Evolutionary conservation across 441 rosid genomes (phyloP).

Genomic region (Corymbia citriodora): DNA sequence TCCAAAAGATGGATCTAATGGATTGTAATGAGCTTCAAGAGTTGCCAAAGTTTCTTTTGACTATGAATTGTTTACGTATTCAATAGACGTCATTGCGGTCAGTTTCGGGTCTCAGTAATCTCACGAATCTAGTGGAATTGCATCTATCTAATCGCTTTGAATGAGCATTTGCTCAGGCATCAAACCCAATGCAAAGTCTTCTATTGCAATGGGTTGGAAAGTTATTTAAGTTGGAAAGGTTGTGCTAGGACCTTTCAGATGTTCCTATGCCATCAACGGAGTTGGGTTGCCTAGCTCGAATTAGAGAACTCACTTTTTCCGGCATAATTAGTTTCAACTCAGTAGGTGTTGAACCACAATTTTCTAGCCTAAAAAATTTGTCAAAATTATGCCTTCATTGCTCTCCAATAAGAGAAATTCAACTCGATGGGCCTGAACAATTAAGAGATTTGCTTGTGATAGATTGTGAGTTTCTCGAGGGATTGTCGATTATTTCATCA

Average conservation of each 20-base stretch:
- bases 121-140: background rate
- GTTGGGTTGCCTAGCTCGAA: background rate
- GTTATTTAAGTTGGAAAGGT: background rate
- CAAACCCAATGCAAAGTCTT: background rate
- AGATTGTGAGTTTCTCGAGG: background rate
- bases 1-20: background rate
- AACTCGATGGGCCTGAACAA: background rate
- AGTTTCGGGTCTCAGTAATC: background rate
- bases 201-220: background rate
- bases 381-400: background rate
- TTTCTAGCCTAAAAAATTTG: background rate
- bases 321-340: background rate
- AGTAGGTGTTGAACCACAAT: background rate
- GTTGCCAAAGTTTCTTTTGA: background rate
- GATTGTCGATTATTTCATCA: background rate
- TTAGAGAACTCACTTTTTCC: background rate
- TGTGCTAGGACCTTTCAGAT: background rate
- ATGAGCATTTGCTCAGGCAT: fast-evolving
- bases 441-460: background rate
- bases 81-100: background rate
- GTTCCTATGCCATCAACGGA: background rate
- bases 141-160: background rate
- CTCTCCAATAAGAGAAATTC: background rate
- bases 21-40: background rate
- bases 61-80: background rate